A percentile compares a stretch with the other conserved stretches of the same genome.
Evolutionary conservation across 2,329 filamentous ascomycete species (phyloP).

Genomic region (Simplicillium aogashimaense): DNA sequence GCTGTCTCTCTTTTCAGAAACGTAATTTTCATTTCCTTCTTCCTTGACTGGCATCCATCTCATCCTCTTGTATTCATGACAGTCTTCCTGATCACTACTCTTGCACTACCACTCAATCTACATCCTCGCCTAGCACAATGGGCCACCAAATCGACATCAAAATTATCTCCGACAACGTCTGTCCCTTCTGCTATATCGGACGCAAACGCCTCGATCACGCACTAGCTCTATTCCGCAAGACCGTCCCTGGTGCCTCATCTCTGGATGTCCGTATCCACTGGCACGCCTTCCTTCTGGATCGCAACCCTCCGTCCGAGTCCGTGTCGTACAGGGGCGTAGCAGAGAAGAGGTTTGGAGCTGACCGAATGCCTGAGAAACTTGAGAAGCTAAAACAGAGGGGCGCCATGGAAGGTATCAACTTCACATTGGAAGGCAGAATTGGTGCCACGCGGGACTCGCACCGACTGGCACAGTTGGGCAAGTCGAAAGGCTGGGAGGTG

Average conservation of each 20-base stretch:
- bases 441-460: constrained; percentile 50
- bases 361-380: constrained; percentile 47
- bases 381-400: constrained; percentile 49
- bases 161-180: constrained; percentile 73
- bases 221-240: constrained; percentile 55
- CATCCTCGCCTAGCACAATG: constrained; percentile 34
- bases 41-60: no score
- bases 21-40: no score
- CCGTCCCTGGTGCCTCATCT: constrained; percentile 43
- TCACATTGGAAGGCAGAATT: constrained; percentile 44
- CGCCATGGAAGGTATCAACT: constrained; percentile 58
- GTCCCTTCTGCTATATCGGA: constrained; percentile 73
- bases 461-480: constrained; percentile 60
- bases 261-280: constrained; percentile 68
- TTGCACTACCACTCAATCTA: constrained; percentile 1
- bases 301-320: constrained; percentile 38
- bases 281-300: constrained; percentile 75
- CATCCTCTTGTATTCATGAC: no score
- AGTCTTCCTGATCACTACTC: not conserved
- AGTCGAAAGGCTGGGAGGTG: constrained; percentile 31
- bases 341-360: constrained; percentile 54
- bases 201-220: constrained; percentile 65
- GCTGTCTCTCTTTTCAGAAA: no score
- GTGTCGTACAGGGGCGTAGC: constrained; percentile 42
- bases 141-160: constrained; percentile 51